Percentiles rank a stretch among this genome's conserved stretches.
Conservation (phyloP, 352 stramenopile species). For the Pythium phragmiticola region DNA sequence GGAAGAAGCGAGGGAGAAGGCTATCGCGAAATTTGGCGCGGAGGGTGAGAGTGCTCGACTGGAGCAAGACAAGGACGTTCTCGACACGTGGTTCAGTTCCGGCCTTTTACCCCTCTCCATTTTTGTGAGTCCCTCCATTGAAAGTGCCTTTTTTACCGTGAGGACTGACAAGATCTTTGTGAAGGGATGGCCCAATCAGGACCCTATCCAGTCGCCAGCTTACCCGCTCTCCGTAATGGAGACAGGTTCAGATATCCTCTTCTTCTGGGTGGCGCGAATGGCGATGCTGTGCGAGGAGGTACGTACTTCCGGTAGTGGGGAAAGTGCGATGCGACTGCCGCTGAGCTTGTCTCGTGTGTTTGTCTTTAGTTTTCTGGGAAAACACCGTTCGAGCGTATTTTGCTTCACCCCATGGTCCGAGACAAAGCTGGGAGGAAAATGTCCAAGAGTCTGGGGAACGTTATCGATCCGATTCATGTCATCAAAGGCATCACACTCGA, state of each 20-base stretch:
- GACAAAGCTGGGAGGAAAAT: slow-evolving; percentile 99
- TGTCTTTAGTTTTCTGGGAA: slow-evolving; percentile 84
- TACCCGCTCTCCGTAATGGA: slow-evolving; percentile 97
- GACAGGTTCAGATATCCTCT: slow-evolving; percentile 99
- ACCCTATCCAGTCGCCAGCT: slow-evolving; percentile 81
- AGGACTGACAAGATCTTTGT: background rate
- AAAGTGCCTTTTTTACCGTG: background rate
- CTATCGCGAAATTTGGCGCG: slow-evolving; percentile 62
- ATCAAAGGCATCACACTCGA: slow-evolving; percentile 96
- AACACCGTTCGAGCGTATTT: slow-evolving; percentile 96
- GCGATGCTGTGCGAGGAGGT: slow-evolving; percentile 93
- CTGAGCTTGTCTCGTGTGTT: background rate
- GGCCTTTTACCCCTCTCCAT: slow-evolving; percentile 94
- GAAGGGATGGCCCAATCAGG: slow-evolving; percentile 57
- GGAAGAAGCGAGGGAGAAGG: slow-evolving; percentile 90
- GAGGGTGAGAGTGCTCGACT: slow-evolving; percentile 58
- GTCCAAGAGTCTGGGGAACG: slow-evolving; percentile 99
- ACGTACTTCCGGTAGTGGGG: background rate
- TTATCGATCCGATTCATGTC: slow-evolving; percentile 97
- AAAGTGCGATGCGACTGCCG: background rate
- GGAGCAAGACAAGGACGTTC: slow-evolving; percentile 98
- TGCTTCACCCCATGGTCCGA: slow-evolving; percentile 97
- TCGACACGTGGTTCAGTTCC: slow-evolving; percentile 99
- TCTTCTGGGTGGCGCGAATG: slow-evolving; percentile 99
- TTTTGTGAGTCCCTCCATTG: slow-evolving; percentile 32